Evolutionary conservation across 163 green algal genomes (phyloP), one percentile per base, ranked within the genome.

Genomic region (Coccomyxa subellipsoidea): DNA sequence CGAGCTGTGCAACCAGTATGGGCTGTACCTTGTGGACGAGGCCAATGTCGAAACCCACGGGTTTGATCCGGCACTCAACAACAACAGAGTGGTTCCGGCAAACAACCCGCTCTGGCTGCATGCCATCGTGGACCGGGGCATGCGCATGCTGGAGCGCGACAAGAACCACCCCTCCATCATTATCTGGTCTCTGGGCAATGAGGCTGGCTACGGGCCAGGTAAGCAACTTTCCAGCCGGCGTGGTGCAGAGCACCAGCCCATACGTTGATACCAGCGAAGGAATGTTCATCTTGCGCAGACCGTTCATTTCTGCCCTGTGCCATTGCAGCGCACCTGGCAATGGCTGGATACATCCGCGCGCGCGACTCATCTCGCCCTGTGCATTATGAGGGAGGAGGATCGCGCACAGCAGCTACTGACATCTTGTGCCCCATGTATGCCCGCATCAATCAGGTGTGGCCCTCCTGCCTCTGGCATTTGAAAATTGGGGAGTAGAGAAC

Each of bases 41-140:
- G 94, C 94, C 70, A 99, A 99, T 86, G 75, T 98, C 23, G 97
- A 99, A 88, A 99, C 95, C 0, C 97, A 99, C 84, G 97, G 96
- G 59, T 98, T 99, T 83, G 93, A 99, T 85, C 90, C 93, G 0
- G 38, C 53, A 37, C 91, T 96, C 29, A 35, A 38, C 32, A 84
- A 90, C 76, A 91, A 92, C 75, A 70, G 87, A 34, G 37, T 88
- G 7, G 89, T 92, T 81, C 92, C 92, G 10, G 84, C 89, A 37
- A 87, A 82, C 83, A 86, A 80, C 54, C 84, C 88, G 18, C 53
- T 78, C 25, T 88, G 84, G 84, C 47, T 77, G 59, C 38, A 79
- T 25, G 72, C 72, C 37, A 88, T 85, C 38, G 47, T 92, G 77
- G 91, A 93, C 32, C 81, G 93, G 5, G 87, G 82, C 18, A 69